Base-by-base conservation (phyloP, 78 protist genomes). In the Cavenderia fasciculata region DNA sequence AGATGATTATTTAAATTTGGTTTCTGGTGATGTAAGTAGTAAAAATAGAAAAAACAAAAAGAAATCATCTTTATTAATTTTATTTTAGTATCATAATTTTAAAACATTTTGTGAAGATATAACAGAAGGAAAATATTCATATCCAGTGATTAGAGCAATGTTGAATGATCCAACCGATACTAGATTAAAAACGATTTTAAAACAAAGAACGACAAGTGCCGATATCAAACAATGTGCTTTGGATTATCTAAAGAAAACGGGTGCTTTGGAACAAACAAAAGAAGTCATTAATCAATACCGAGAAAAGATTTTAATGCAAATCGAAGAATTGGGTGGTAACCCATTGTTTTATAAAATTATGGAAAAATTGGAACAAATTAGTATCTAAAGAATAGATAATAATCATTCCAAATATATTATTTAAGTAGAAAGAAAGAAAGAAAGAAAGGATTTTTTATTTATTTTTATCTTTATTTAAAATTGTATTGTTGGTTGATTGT, bases 41-140 rank as follows among this genome's bases (percentile, higher is more conserved):
- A 12, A 19, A 40, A 7, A 10, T 46, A 65, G 3, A 16, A 52
- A 52, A 4, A 4, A 21, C 25, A 66, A 49, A 5, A 59, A 31
- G 7, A 25, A 23, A 59, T 1, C 19, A 57, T 46, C 19, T 4
- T 29, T 36, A n/a, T 44, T 65, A n/a, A 2, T 63, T 4, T n/a
- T 27, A 31, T 46, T 10, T 5, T 38, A 86, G 92, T 86, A 86
- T 59, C 92, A 86, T 27, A 49, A 43, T 38, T 70, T 70, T 71
- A 86, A 86, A 54, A 74, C 79, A 54, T 86, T 86, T 71, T 74
- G 86, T 74, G 92, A 86, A 71, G 92, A 97, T 73, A 54, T 97
- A 29, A 90, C 99, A n/a, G 99, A 97, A 72, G 99, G 99, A 46
- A 97, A 97, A 68, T 97, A 94, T 75, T 95, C 97, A 38, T 97